Evolutionary conservation across 305 asterid genomes (phyloP).

Genomic region (Striga hermonthica): DNA sequence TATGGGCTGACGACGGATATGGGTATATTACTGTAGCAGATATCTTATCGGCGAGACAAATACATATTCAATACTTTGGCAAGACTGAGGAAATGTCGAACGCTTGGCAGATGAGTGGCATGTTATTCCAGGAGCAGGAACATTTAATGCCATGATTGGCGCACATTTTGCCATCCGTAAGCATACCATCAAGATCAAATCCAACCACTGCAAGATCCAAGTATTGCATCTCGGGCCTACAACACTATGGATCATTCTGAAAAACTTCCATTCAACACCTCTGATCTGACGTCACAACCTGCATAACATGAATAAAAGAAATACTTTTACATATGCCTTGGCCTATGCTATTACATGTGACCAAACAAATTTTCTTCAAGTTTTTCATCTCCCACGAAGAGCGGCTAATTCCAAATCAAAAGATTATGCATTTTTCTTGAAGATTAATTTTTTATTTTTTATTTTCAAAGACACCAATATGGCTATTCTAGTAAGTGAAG

Average conservation of each 20-base stretch:
- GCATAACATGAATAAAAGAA: too few species aligned
- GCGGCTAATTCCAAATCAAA: too few species aligned
- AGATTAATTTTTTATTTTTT: too few species aligned
- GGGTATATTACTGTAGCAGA: too few species aligned
- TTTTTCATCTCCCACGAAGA: too few species aligned
- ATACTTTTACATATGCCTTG: too few species aligned
- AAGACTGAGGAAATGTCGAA: constrained; percentile 39
- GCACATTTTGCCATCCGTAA: constrained; percentile 31
- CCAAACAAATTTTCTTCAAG: too few species aligned
- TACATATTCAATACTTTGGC: neutral
- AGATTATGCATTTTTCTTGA: too few species aligned
- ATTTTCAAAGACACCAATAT: too few species aligned
- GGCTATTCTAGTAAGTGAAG: too few species aligned
- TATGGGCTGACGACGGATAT: too few species aligned
- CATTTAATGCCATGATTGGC: constrained; percentile 32
- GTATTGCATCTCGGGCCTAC: constrained; percentile 44
- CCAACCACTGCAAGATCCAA: constrained; percentile 43
- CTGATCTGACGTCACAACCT: constrained; percentile 39
- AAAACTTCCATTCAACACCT: constrained; percentile 37
- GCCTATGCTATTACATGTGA: too few species aligned
- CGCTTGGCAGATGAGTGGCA: constrained; percentile 53
- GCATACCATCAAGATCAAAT: constrained; percentile 33
- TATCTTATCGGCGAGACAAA: constrained; percentile 1
- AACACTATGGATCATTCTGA: constrained; percentile 24
- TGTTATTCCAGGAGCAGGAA: constrained; percentile 54